Conservation (phyloP, 2,329 filamentous ascomycete genomes). For the Aureobasidium melanogenum region DNA sequence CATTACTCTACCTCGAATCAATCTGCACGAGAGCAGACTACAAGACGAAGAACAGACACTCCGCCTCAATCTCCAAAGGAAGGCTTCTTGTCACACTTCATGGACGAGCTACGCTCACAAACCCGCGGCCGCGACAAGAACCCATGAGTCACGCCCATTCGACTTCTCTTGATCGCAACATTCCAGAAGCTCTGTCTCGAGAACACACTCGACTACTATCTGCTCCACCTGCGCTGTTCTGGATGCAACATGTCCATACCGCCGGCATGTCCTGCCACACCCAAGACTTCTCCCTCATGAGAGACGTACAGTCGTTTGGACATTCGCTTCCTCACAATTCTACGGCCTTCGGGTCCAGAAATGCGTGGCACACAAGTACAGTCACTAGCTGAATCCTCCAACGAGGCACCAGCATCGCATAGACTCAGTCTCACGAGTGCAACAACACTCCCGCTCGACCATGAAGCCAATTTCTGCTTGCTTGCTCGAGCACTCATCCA, state of each 20-base stretch:
- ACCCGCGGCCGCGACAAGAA: slow-evolving; percentile 24
- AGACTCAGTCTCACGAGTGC: background rate
- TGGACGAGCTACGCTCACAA: slow-evolving; percentile 42
- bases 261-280: background rate
- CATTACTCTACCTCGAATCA: background rate
- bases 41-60: too few relatives aligned
- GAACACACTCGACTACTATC: too few relatives aligned
- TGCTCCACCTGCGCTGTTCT: background rate
- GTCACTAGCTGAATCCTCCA: background rate
- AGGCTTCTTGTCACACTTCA: slow-evolving; percentile 38
- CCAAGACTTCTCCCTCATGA: background rate
- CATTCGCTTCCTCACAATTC: background rate
- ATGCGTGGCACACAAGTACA: too few relatives aligned
- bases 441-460: background rate
- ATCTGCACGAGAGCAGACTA: background rate
- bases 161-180: background rate
- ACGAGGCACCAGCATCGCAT: background rate
- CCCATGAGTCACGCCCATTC: background rate
- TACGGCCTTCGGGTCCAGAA: background rate
- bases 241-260: background rate
- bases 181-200: background rate
- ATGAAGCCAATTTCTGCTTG: background rate
- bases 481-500: background rate
- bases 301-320: background rate
- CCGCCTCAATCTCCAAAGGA: slow-evolving; percentile 12